Base-by-base conservation (phyloP, 805 yeast species). In the Nakazawaea laoshanensis region DNA sequence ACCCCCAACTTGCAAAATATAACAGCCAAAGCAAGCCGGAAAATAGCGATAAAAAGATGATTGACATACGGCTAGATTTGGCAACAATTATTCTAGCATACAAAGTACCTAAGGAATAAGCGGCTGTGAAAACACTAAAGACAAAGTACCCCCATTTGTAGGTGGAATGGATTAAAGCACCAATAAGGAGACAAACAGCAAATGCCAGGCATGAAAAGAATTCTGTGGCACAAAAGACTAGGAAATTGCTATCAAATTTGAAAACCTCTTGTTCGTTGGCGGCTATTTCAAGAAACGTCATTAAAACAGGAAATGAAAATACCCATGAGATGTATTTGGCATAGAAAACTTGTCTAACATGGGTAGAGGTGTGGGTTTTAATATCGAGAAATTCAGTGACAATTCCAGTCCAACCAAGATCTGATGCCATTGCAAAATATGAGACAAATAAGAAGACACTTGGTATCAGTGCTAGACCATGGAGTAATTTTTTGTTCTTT, bases 121-220 rank as follows among this genome's bases (percentile, higher is more conserved):
- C 40, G 52, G 62, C 56, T 23, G 65, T 62, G 37, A 53, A 52
- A 25, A 60, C 59, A 19, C 70, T 74, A 50, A 77, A 70, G 6
- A 70, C 64, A 53, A 70, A 77, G 59, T 71, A 76, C 49, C 84
- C 85, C 82, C 82, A 77, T 51, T 72, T 77, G 54, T 77, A 77
- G 27, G 71, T 54, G 7, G 79, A 64, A 20, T 49, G 42, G 38
- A 77, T 69, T 42, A 77, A 56, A 13, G 68, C 39, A 45, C 81
- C 83, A 47, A 77, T 65, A 49, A 77, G 61, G 25, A 71, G 57
- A 27, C 72, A 65, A 32, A 77, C 57, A 24, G 74, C 72, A 46
- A 61, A 67, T 13, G 67, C 61, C 47, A 61, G 71, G 29, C 59
- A 52, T n/a, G 65, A 55, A 19, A 61, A 44, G 12, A 63, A 41